Base-by-base conservation (phyloP, 441 rosid genomes). In the Erodium moschatum region DNA sequence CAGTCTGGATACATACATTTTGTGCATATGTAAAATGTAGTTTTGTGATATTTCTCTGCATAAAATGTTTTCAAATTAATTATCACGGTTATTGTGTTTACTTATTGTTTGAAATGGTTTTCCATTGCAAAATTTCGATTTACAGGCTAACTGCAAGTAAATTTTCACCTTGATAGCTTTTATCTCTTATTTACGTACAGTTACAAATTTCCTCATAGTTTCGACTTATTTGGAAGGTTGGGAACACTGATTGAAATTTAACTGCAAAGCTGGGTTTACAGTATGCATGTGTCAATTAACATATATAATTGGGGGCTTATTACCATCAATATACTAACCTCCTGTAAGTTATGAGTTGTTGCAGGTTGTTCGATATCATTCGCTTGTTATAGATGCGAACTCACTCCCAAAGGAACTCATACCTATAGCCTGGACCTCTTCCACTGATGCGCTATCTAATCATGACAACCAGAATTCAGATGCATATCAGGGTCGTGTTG, bases 341-440 rank as follows among this genome's bases (percentile, higher is more conserved):
- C 68, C 29, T 71, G 67, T 74, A 64, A 69, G 54, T 65, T 67
- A 5, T 74, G 60, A 21, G 66, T 68, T 48, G 27, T 67, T 70
- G 46, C 84, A 93, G 98, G 97, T 89, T 56, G 98, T 94, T 72
- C 87, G 97, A 67, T 94, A 91, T 75, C 97, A 94, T 87, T 94
- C 98, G 3, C 94, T 94, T 56, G 77, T 91, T 69, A 77, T 94
- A 74, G 96, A 88, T 80, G 76, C 82, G 60, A 85, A 88, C 66
- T 83, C 97, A 56, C 88, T 91, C 69, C 99, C 97, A 21, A 75
- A 87, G 72, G 97, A 88, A 66, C 87, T 94, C 65, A 18, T 85
- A 77, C 97, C 97, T 60, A 83, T 89, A 82, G 97, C 98, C 19
- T 94, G 97, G 98, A 81, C 96, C n/a, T 42, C 86, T 69, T 81